phyloP scores from a whole-genome alignment of 2,329 filamentous ascomycete species.

The Trichoderma sp. region DNA sequence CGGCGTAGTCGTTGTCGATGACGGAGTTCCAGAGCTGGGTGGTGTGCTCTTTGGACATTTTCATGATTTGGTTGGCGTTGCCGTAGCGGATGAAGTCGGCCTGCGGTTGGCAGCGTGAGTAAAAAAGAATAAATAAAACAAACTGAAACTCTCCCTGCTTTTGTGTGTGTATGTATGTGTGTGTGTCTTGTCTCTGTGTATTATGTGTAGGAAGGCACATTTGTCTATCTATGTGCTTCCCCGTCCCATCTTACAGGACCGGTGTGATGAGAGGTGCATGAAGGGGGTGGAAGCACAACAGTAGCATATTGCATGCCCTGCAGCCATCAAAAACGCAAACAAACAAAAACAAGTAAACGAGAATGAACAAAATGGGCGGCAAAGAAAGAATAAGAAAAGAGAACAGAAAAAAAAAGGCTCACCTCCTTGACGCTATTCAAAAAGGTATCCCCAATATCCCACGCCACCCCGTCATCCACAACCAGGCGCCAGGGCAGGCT shows the following conservation, averaged over 20 bases:
- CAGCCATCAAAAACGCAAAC: neutral
- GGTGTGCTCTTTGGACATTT: slow-evolving; percentile 80
- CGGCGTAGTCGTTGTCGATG: slow-evolving; percentile 70
- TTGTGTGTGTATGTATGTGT: no score
- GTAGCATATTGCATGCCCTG: neutral
- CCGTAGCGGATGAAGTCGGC: slow-evolving; percentile 88
- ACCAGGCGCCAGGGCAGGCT: slow-evolving; percentile 57
- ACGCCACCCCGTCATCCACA: slow-evolving; percentile 57
- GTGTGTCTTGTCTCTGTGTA: neutral
- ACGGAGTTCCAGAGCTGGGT: slow-evolving; percentile 81
- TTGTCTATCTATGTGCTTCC: no score
- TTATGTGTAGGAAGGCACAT: no score
- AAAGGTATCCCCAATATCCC: slow-evolving; percentile 65
- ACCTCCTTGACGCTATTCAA: slow-evolving; percentile 67
- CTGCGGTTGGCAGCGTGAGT: slow-evolving; percentile 37
- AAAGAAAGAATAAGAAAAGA: no score
- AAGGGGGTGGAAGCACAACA: neutral
- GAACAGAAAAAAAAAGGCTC: slow-evolving; percentile 28
- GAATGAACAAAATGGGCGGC: neutral
- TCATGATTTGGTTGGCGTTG: slow-evolving; percentile 88
- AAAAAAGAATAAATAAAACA: neutral
- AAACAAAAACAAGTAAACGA: neutral
- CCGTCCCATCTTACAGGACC: neutral
- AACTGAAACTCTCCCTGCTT: no score
- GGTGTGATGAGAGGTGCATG: slow-evolving; percentile 4